A percentile compares a stretch with the other conserved stretches of the same genome.
Conservation (phyloP, 345 rosid genomes). For the Acer yangbiense region DNA sequence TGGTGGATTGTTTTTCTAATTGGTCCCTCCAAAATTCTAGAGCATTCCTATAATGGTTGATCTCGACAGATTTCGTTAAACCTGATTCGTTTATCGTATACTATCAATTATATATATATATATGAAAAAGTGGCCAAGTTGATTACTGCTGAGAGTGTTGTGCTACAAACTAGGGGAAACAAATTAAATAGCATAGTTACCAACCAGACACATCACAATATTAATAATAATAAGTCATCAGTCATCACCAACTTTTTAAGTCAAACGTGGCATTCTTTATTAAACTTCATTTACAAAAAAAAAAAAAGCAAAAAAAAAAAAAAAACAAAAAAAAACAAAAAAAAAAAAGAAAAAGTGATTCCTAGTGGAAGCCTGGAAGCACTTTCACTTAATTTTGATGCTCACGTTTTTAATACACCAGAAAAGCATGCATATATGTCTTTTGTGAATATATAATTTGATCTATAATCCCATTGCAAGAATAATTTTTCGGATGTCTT, state of each 20-base stretch:
- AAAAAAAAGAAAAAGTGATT: not conserved
- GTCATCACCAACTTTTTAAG: not conserved
- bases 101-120: too few species aligned
- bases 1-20: too few species aligned
- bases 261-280: not conserved
- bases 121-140: not conserved
- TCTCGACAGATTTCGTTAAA: too few species aligned
- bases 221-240: not conserved
- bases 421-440: too few species aligned
- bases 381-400: not conserved
- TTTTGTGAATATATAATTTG: too few species aligned
- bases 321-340: not conserved
- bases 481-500: not conserved
- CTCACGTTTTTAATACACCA: not conserved
- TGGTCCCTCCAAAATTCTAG: too few species aligned
- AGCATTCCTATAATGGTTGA: too few species aligned
- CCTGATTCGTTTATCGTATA: too few species aligned
- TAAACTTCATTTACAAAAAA: not conserved
- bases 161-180: too few species aligned
- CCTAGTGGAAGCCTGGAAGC: not conserved
- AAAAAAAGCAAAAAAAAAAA: not conserved
- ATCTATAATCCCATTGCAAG: not conserved
- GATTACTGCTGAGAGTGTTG: too few species aligned
- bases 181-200: too few species aligned
- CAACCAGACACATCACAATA: too few species aligned